Conservation (phyloP, 2,329 filamentous ascomycete genomes). For the Neofusicoccum umdonicola region DNA sequence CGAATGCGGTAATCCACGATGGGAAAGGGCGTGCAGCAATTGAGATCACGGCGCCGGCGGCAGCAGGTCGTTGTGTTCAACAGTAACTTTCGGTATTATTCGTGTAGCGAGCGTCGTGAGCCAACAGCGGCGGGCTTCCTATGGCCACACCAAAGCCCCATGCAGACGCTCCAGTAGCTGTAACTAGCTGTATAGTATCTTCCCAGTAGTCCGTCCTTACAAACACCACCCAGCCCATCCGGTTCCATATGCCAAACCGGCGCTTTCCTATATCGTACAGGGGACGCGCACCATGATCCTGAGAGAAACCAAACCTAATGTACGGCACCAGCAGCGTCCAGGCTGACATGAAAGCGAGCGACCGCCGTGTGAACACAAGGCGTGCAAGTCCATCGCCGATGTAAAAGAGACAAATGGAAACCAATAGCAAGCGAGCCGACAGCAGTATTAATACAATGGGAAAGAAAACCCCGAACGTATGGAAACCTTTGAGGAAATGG, state of each 20-base stretch:
- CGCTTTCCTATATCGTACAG: slow-evolving; percentile 14
- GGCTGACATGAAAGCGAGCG: slow-evolving; percentile 18
- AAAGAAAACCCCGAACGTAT: background rate
- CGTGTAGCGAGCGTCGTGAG: slow-evolving; percentile 12
- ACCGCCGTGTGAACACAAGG: slow-evolving; percentile 2
- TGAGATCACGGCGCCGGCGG: too few relatives aligned
- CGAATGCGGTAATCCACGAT: background rate
- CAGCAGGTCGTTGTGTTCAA: background rate
- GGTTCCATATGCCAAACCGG: slow-evolving; percentile 10
- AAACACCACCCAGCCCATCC: slow-evolving; percentile 3
- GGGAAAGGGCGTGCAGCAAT: background rate
- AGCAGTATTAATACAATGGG: slow-evolving; percentile 16
- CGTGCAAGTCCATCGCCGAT: slow-evolving; percentile 15
- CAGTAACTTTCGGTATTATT: slow-evolving; percentile 12
- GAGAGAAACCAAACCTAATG: slow-evolving; percentile 8
- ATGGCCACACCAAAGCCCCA: slow-evolving; percentile 6
- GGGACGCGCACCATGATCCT: slow-evolving; percentile 9
- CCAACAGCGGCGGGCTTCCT: slow-evolving; percentile 10
- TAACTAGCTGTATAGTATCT: slow-evolving; percentile 11
- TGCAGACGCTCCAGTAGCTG: slow-evolving; percentile 7
- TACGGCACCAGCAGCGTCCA: slow-evolving; percentile 16
- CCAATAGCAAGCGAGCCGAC: background rate
- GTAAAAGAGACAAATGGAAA: slow-evolving; percentile 8
- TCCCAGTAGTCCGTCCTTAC: slow-evolving; percentile 9
- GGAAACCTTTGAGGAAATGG: background rate